Evolutionary conservation across 306 rosid genomes (phyloP).

Genomic region (Pyrus pyrifolia): DNA sequence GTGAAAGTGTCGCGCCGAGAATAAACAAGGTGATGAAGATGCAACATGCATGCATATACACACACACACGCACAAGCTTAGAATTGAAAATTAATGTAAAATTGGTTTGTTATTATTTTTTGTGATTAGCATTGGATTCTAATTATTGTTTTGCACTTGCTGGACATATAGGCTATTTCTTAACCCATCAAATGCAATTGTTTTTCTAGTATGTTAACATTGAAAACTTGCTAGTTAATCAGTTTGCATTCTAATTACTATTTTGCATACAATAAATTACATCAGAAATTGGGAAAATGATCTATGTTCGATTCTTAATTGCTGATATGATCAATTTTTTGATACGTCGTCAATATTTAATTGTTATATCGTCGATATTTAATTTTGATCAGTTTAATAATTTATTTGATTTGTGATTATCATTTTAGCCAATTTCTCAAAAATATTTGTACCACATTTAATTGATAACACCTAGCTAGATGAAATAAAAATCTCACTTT

Average conservation of each 20-base stretch:
- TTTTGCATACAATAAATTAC: background rate
- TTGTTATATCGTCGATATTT: background rate
- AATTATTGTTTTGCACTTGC: background rate
- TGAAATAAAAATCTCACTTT: background rate
- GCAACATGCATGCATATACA: background rate
- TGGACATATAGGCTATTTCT: background rate
- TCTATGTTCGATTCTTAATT: no score
- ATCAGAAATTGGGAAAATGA: background rate
- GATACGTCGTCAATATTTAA: no score
- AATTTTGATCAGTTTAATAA: no score
- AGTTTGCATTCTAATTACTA: background rate
- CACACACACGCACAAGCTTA: background rate
- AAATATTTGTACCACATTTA: background rate
- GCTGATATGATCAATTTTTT: background rate
- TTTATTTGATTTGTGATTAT: no score
- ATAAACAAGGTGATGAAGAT: conserved; percentile 28
- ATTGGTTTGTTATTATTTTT: background rate
- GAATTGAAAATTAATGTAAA: background rate
- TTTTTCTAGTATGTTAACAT: background rate
- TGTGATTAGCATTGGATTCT: no score
- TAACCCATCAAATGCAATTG: background rate
- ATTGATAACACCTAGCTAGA: background rate
- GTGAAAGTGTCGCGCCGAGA: conserved; percentile 29
- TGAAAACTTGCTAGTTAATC: background rate
- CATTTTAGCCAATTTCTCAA: no score